Conservation (phyloP, 805 yeast genomes). For the Teunomyces kruisii region DNA sequence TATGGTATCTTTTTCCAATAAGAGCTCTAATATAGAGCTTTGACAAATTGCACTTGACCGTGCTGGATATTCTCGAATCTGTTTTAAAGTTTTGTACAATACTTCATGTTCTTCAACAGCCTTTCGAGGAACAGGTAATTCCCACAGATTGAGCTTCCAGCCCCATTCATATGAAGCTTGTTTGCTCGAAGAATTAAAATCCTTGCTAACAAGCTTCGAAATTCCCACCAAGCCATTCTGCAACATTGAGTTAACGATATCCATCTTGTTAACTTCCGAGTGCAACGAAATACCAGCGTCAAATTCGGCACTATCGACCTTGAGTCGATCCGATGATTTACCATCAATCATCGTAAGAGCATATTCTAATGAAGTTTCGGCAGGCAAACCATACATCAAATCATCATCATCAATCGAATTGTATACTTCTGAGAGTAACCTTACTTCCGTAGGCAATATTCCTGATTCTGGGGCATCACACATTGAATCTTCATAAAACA, state of each 20-base stretch:
- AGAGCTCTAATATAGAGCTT: slow-evolving; percentile 17
- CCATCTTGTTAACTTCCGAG: slow-evolving; percentile 7
- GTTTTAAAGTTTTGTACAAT: slow-evolving; percentile 54
- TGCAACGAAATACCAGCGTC: slow-evolving; percentile 40
- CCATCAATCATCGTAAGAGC: slow-evolving; percentile 46
- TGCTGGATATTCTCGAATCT: slow-evolving; percentile 37
- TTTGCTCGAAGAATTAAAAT: slow-evolving; percentile 2
- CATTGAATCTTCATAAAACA: slow-evolving; percentile 48
- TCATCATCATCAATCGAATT: slow-evolving; percentile 60
- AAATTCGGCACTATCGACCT: slow-evolving; percentile 55
- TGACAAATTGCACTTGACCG: slow-evolving; percentile 16
- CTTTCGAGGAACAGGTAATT: slow-evolving; percentile 49
- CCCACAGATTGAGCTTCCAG: slow-evolving; percentile 82
- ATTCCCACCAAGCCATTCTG: slow-evolving; percentile 58
- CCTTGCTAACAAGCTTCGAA: slow-evolving; percentile 44
- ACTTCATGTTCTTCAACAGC: slow-evolving; percentile 42
- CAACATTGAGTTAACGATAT: slow-evolving; percentile 40
- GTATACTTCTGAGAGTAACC: slow-evolving; percentile 38
- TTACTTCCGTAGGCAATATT: slow-evolving; percentile 15
- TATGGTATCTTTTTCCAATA: slow-evolving; percentile 11
- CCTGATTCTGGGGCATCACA: not conserved
- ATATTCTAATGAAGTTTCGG: slow-evolving; percentile 50
- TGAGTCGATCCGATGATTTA: slow-evolving; percentile 39
- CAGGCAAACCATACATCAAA: slow-evolving; percentile 63
- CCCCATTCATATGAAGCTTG: slow-evolving; percentile 54